A percentile compares a stretch with the other conserved stretches of the same genome.
phyloP scores from a whole-genome alignment of 2,329 filamentous ascomycete genomes.

The Sodiomyces alkalinus region DNA sequence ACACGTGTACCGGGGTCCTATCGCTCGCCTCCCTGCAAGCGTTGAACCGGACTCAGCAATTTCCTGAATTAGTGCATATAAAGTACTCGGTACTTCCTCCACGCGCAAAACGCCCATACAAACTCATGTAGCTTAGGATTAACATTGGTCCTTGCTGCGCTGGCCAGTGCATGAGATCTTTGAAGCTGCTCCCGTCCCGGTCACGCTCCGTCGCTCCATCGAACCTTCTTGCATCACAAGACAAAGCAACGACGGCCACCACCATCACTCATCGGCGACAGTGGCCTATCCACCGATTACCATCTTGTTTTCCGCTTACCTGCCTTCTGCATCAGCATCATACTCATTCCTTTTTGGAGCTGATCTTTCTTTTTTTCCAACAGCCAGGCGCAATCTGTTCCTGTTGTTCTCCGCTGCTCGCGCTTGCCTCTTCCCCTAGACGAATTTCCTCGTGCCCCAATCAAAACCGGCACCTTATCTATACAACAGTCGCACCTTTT shows the following conservation, averaged over 20 bases:
- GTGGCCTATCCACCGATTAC: constrained; percentile 3
- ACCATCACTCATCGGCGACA: constrained; percentile 2
- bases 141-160: no score
- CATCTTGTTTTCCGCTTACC: no score
- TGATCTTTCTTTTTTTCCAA: neutral
- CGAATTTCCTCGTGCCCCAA: no score
- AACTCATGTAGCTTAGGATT: no score
- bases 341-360: neutral
- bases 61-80: constrained; percentile 3
- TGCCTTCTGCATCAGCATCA: neutral
- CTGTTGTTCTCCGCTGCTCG: constrained; percentile 1
- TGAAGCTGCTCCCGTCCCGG: no score
- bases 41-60: constrained; percentile 5
- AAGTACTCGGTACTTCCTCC: constrained; percentile 11
- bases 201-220: constrained; percentile 7
- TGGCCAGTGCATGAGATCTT: no score
- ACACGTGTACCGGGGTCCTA: no score
- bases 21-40: neutral
- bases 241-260: constrained; percentile 3
- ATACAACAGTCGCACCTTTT: no score
- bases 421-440: neutral
- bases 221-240: constrained; percentile 16
- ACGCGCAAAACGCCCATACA: neutral
- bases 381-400: neutral
- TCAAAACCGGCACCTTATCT: no score